Conservation (phyloP, 139 green algal species). For the Auxenochlorella protothecoides region DNA sequence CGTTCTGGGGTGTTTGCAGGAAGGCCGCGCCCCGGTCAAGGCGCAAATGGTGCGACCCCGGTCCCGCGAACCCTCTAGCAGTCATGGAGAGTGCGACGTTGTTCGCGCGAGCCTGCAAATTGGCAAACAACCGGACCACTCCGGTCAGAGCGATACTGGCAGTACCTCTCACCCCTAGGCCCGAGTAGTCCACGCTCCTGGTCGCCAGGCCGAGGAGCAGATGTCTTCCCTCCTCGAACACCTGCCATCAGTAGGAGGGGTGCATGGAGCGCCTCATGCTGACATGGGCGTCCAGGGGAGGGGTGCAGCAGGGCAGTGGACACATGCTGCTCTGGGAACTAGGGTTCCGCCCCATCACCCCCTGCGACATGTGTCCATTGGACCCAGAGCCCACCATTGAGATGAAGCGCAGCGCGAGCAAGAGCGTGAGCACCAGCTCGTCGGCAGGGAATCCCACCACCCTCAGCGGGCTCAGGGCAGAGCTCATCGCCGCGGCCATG, state of each 20-base stretch:
- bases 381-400: slow-evolving; percentile 11
- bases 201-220: slow-evolving; percentile 24
- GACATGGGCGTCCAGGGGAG: not conserved
- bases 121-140: slow-evolving; percentile 13
- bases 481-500: slow-evolving; percentile 19
- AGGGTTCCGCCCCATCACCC: too few relatives aligned
- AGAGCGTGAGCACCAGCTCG: slow-evolving; percentile 21
- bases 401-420: slow-evolving; percentile 29
- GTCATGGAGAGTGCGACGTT: slow-evolving; percentile 25
- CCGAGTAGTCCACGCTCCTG: slow-evolving; percentile 18
- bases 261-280: not conserved
- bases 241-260: not conserved
- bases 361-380: too few relatives aligned
- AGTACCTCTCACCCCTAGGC: slow-evolving; percentile 10
- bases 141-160: slow-evolving; percentile 4
- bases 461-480: slow-evolving; percentile 17
- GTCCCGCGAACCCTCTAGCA: slow-evolving; percentile 18
- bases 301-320: not conserved
- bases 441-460: slow-evolving; percentile 14
- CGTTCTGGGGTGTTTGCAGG: too few relatives aligned
- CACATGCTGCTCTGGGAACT: too few relatives aligned
- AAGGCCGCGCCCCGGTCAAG: not conserved
- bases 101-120: slow-evolving; percentile 16
- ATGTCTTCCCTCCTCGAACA: slow-evolving; percentile 28
- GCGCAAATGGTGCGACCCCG: slow-evolving; percentile 7